Evolutionary conservation across 2,329 filamentous ascomycete genomes (phyloP).

Genomic region (Fusarium acutatum): DNA sequence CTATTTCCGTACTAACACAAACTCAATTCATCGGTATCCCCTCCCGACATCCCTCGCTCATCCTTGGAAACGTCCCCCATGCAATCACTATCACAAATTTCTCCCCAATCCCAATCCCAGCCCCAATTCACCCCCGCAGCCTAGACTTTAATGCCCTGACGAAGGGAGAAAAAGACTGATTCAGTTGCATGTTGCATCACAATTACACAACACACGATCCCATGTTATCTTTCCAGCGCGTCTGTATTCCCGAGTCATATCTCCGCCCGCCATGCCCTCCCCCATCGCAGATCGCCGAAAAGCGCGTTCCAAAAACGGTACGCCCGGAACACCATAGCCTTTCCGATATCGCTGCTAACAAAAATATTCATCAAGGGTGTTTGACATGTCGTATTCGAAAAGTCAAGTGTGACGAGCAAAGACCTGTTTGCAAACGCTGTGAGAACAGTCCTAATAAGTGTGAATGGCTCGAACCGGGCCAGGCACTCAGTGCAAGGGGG

Average conservation of each 20-base stretch:
- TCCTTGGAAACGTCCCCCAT: neutral
- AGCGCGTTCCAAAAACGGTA: conserved; percentile 35
- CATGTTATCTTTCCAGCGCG: neutral
- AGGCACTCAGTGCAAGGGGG: conserved; percentile 5
- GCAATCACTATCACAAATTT: neutral
- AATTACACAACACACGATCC: neutral
- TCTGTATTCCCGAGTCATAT: neutral
- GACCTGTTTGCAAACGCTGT: conserved; percentile 30
- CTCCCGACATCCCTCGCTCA: neutral
- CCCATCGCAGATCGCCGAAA: conserved; percentile 20
- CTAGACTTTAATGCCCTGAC: neutral
- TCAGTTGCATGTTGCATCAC: neutral
- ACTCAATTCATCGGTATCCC: neutral
- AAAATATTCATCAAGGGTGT: conserved; percentile 5
- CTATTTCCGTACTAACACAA: neutral
- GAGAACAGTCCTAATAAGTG: conserved; percentile 28
- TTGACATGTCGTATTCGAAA: conserved; percentile 37
- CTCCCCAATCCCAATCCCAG: neutral
- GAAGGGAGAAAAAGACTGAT: neutral
- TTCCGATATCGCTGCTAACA: neutral
- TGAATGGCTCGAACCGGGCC: conserved; percentile 31
- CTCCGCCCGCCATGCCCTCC: neutral
- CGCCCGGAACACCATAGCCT: neutral
- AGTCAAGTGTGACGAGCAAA: conserved; percentile 35
- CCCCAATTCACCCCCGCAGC: neutral